phyloP scores from a whole-genome alignment of 148 eudicot genomes.

The Hydrangea macrophylla region DNA sequence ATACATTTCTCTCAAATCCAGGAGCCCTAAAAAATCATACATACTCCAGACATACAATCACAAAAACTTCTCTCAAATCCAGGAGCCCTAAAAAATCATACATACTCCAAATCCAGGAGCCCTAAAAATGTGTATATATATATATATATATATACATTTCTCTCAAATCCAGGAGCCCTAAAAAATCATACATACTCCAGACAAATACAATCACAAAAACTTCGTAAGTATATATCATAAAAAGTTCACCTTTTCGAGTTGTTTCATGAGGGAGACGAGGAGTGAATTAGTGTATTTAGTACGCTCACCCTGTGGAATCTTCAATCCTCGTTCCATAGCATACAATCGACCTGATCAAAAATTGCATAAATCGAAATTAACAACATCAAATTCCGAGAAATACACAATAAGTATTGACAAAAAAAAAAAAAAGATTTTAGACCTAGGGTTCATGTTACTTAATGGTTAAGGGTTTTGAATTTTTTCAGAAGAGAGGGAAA shows the following conservation, averaged over 20 bases:
- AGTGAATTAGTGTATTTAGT: slow-evolving; percentile 74
- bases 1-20: too few relatives aligned
- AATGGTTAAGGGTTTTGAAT: neutral
- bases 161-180: too few relatives aligned
- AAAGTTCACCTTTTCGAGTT: slow-evolving; percentile 82
- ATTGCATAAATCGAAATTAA: neutral
- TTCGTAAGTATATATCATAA: neutral
- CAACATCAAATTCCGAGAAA: slow-evolving; percentile 2
- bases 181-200: too few relatives aligned
- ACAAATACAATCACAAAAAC: too few relatives aligned
- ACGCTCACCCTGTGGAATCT: slow-evolving; percentile 74
- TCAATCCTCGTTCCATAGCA: slow-evolving; percentile 95
- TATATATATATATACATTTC: too few relatives aligned
- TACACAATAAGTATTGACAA: neutral
- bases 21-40: too few relatives aligned
- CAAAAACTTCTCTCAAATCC: too few relatives aligned
- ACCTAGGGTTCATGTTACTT: slow-evolving; percentile 24
- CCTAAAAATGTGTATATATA: too few relatives aligned
- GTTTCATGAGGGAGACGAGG: slow-evolving; percentile 82
- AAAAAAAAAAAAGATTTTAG: neutral
- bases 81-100: too few relatives aligned
- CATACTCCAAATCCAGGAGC: too few relatives aligned
- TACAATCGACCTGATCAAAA: slow-evolving; percentile 79
- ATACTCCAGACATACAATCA: too few relatives aligned
- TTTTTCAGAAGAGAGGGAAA: neutral